Evolutionary conservation across 768 basidiomycete genomes (phyloP).

Genomic region (Kwoniella sp.): DNA sequence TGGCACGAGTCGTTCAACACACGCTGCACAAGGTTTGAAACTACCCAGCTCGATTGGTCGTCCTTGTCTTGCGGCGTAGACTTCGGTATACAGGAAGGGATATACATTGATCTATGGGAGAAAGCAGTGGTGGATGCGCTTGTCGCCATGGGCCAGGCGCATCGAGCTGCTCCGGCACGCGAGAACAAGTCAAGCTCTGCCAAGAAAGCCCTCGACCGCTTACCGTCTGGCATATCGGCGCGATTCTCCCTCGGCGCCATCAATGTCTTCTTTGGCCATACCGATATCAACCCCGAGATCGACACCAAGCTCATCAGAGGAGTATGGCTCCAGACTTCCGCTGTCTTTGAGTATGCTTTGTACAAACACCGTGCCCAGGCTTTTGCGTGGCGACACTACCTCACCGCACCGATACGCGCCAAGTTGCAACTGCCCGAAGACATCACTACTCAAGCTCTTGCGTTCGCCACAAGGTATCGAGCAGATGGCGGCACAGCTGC

Average conservation of each 20-base stretch:
- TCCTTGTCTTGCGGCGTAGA: conserved; percentile 57
- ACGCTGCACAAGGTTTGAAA: conserved; percentile 21
- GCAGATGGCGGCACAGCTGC: conserved; percentile 40
- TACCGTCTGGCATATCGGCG: conserved; percentile 65
- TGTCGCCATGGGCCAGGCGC: conserved; percentile 59
- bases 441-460: conserved; percentile 50
- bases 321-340: conserved; percentile 39
- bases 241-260: conserved; percentile 67
- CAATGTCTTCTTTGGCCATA: conserved; percentile 71
- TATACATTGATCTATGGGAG: conserved; percentile 72
- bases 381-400: conserved; percentile 32
- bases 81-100: conserved; percentile 62
- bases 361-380: conserved; percentile 42
- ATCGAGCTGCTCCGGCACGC: conserved; percentile 3
- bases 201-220: conserved; percentile 50
- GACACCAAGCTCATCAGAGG: conserved; percentile 60
- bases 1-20: conserved; percentile 5
- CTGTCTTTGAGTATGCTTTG: conserved; percentile 44
- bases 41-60: conserved; percentile 24
- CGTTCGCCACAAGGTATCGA: conserved; percentile 27
- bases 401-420: conserved; percentile 34
- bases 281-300: conserved; percentile 76
- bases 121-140: conserved; percentile 64
- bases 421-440: conserved; percentile 52
- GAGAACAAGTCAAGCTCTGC: background rate